Evolutionary conservation across 352 stramenopile species (phyloP).

Genomic region (Phytophthora chlamydospora): DNA sequence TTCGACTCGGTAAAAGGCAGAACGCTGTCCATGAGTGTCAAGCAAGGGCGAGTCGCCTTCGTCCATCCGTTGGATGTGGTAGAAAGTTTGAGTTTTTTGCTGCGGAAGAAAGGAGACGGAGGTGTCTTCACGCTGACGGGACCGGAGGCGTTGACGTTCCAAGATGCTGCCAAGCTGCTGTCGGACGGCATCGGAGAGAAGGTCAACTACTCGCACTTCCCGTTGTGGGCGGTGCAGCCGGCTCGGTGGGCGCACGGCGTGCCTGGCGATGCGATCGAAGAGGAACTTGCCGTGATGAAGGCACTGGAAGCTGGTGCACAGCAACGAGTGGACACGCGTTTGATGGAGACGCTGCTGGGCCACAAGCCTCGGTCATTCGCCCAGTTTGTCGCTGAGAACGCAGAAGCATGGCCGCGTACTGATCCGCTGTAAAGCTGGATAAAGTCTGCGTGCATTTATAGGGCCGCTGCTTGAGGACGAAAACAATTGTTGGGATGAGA

Average conservation of each 20-base stretch:
- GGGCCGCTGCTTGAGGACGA: too few relatives aligned
- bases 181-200: conserved; percentile 45
- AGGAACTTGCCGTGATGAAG: conserved; percentile 52
- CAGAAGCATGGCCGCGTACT: conserved; percentile 44
- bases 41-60: conserved; percentile 60
- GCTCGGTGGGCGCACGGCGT: conserved; percentile 76
- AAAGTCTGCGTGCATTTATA: too few relatives aligned
- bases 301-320: conserved; percentile 56
- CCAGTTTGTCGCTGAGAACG: conserved; percentile 55
- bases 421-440: conserved; percentile 14
- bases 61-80: conserved; percentile 67
- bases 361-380: conserved; percentile 45
- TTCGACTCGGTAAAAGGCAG: conserved; percentile 69
- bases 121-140: conserved; percentile 50
- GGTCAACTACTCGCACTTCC: conserved; percentile 71
- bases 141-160: conserved; percentile 61
- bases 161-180: conserved; percentile 52
- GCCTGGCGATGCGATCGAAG: conserved; percentile 62
- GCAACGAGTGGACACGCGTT: conserved; percentile 32
- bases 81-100: conserved; percentile 44
- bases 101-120: conserved; percentile 7
- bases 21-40: conserved; percentile 69
- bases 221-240: conserved; percentile 75
- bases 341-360: conserved; percentile 46
- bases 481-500: too few relatives aligned